These are phyloP conservation scores for Leccinellum albellum DNA, from an alignment of 768 basidiomycete genomes.

Conservation along the genomic window DNA sequence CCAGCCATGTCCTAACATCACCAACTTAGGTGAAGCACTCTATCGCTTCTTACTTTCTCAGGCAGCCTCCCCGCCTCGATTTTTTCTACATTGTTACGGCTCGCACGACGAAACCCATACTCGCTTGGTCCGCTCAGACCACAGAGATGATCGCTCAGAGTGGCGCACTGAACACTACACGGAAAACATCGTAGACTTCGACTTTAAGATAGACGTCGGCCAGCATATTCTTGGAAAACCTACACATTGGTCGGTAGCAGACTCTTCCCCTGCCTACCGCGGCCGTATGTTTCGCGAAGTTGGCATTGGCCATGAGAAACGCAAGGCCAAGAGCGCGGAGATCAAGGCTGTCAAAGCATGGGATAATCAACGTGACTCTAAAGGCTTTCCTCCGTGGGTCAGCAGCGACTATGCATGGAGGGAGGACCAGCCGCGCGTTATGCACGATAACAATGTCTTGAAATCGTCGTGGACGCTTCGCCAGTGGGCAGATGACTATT, in stretches of 20 bases:
- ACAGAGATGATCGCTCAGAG: slow-evolving; percentile 36
- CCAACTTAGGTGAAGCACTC: slow-evolving; percentile 60
- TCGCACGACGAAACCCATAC: slow-evolving; percentile 52
- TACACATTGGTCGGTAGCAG: slow-evolving; percentile 58
- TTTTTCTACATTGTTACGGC: slow-evolving; percentile 49
- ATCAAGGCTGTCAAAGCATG: slow-evolving; percentile 42
- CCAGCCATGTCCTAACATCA: neutral
- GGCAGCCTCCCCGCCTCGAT: slow-evolving; percentile 41
- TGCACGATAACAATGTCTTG: slow-evolving; percentile 28
- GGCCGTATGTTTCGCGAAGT: slow-evolving; percentile 60
- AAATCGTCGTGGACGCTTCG: slow-evolving; percentile 60
- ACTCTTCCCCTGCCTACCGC: slow-evolving; percentile 61
- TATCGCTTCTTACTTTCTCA: slow-evolving; percentile 70
- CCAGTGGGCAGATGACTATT: slow-evolving; percentile 84
- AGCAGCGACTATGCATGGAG: slow-evolving; percentile 32
- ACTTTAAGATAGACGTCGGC: slow-evolving; percentile 58
- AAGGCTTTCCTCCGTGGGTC: slow-evolving; percentile 54
- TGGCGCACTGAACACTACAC: slow-evolving; percentile 48
- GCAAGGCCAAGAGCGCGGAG: slow-evolving; percentile 42
- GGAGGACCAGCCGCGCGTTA: slow-evolving; percentile 27
- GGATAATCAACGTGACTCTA: slow-evolving; percentile 39
- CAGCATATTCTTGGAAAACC: slow-evolving; percentile 38
- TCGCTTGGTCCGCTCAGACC: slow-evolving; percentile 40
- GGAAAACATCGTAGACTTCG: slow-evolving; percentile 62
- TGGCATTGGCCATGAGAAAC: slow-evolving; percentile 35